These are phyloP conservation scores for Melanomma pulvis-pyrius DNA, from an alignment of 495 filamentous ascomycete species.

Conservation along the genomic window DNA sequence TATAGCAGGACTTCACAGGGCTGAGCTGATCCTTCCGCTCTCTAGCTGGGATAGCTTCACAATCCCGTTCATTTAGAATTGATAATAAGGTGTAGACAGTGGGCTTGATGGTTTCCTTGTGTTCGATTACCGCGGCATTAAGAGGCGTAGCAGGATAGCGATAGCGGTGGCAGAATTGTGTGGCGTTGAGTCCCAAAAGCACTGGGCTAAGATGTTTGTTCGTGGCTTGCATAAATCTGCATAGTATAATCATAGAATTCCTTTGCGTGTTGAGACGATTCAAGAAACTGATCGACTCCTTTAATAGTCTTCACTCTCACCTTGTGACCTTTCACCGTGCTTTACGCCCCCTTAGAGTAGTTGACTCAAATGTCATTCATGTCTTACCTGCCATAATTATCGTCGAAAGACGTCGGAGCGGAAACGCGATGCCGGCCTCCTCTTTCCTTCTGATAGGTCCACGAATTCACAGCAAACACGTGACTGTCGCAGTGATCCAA, in stretches of 20 bases:
- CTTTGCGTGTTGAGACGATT: background rate
- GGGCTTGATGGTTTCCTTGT: slow-evolving; percentile 13
- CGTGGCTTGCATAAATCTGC: background rate
- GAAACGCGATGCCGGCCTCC: background rate
- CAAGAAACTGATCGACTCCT: background rate
- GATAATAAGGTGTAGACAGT: too few relatives aligned
- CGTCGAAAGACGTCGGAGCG: too few relatives aligned
- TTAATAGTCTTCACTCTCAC: too few relatives aligned
- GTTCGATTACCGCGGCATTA: slow-evolving; percentile 15
- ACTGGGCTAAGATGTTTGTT: slow-evolving; percentile 16
- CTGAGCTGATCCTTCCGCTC: too few relatives aligned
- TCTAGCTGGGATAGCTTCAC: too few relatives aligned
- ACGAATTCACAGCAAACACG: background rate
- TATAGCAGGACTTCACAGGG: too few relatives aligned
- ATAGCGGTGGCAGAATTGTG: background rate
- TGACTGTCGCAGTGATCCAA: background rate
- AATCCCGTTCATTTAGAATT: too few relatives aligned
- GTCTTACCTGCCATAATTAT: too few relatives aligned
- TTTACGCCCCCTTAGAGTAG: too few relatives aligned
- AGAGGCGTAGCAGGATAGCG: background rate
- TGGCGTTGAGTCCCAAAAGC: slow-evolving; percentile 14
- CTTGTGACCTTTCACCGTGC: too few relatives aligned
- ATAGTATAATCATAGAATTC: slow-evolving; percentile 9
- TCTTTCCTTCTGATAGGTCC: background rate
- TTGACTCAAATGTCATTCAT: too few relatives aligned